phyloP scores from a whole-genome alignment of 2,329 filamentous ascomycete species.

The Sporothrix brunneoviolacea region DNA sequence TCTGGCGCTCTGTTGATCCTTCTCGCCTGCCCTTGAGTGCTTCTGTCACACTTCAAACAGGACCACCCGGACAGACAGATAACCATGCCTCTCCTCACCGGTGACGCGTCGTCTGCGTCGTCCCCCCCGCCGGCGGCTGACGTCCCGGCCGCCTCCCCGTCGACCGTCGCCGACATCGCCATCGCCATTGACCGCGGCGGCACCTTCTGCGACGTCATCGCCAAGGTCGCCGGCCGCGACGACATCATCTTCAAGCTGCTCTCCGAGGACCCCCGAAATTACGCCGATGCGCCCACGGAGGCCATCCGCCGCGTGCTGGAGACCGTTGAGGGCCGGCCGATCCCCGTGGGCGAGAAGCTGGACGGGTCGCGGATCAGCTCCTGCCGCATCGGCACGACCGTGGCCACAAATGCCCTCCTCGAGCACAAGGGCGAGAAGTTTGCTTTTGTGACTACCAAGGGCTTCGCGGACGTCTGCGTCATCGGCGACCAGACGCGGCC shows the following conservation, averaged over 20 bases:
- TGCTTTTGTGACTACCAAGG: slow-evolving; percentile 15
- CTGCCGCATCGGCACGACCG: slow-evolving; percentile 11
- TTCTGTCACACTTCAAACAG: too few species aligned
- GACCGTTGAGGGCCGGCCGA: background rate
- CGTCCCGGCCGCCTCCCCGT: too few species aligned
- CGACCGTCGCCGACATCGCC: background rate
- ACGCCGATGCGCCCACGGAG: background rate
- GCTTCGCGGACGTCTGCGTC: slow-evolving; percentile 16
- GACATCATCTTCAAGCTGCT: slow-evolving; percentile 20
- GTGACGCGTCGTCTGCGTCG: background rate
- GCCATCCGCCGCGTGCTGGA: slow-evolving; percentile 4
- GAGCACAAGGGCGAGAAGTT: slow-evolving; percentile 16
- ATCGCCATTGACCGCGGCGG: slow-evolving; percentile 13
- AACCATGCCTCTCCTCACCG: slow-evolving; percentile 1
- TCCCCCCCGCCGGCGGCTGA: background rate
- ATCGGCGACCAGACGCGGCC: slow-evolving; percentile 18
- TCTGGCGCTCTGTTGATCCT: too few species aligned
- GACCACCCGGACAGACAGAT: background rate
- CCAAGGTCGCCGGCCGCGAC: slow-evolving; percentile 26
- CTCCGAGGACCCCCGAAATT: slow-evolving; percentile 1
- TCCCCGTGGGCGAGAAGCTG: background rate
- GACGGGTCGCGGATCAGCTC: slow-evolving; percentile 15
- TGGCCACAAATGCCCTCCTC: slow-evolving; percentile 10
- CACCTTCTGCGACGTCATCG: slow-evolving; percentile 19
- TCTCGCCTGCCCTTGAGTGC: too few species aligned